These are phyloP conservation scores for Sporisorium exsertum DNA, from an alignment of 1,284 basidiomycete genomes.

Conservation along the genomic window DNA sequence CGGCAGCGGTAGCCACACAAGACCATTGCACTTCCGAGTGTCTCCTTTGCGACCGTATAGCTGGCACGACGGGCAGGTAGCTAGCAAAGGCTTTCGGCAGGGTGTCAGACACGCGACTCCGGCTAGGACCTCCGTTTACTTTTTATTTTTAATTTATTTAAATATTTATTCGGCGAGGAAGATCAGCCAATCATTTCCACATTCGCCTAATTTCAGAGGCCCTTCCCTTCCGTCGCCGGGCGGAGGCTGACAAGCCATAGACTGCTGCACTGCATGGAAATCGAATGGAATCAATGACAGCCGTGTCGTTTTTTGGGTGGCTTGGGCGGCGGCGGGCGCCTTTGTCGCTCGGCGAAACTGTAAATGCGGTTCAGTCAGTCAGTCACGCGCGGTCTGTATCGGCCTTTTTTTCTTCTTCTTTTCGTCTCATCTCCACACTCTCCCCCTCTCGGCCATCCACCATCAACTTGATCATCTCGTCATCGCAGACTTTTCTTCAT, in stretches of 20 bases:
- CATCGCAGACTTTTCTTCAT: no score
- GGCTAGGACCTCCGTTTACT: background rate
- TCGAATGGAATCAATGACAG: background rate
- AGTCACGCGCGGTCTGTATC: background rate
- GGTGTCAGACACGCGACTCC: conserved; percentile 1
- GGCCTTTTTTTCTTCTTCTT: conserved; percentile 4
- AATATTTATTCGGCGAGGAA: background rate
- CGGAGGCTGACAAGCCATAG: background rate
- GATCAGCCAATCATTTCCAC: conserved; percentile 11
- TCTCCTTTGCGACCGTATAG: background rate
- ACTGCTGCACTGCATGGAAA: conserved; percentile 1
- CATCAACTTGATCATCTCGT: no score
- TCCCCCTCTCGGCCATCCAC: no score
- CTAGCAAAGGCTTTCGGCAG: background rate
- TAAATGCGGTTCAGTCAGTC: background rate
- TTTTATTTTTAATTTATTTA: background rate
- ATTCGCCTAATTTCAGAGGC: background rate
- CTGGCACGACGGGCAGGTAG: background rate
- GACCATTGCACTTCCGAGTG: no score
- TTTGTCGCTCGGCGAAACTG: background rate
- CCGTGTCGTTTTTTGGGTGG: background rate
- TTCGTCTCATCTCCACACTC: background rate
- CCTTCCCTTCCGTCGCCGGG: background rate
- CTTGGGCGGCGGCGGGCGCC: background rate
- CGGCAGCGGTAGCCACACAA: no score